phyloP scores from a whole-genome alignment of 108 stramenopile genomes.

The Discostella stelligeroides region DNA sequence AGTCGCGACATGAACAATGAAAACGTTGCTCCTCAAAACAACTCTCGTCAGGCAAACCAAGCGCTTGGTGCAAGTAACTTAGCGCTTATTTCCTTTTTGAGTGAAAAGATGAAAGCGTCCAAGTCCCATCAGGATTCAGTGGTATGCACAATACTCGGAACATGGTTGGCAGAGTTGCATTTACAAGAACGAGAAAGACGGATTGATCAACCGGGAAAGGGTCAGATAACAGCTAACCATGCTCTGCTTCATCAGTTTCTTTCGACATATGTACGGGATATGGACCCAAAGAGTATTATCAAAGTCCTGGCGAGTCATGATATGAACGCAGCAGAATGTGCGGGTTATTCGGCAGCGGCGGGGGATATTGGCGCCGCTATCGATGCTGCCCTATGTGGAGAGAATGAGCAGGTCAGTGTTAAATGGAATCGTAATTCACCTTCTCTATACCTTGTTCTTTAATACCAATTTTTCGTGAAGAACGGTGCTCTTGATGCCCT shows the following conservation, averaged over 20 bases:
- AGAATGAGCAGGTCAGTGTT: conserved; percentile 53
- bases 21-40: conserved; percentile 15
- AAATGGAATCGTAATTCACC: no score
- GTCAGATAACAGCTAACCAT: conserved; percentile 33
- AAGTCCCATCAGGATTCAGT: conserved; percentile 72
- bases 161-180: conserved; percentile 85
- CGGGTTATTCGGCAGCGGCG: conserved; percentile 68
- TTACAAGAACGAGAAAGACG: conserved; percentile 60
- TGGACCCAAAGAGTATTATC: conserved; percentile 83
- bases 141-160: conserved; percentile 83
- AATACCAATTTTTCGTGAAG: no score
- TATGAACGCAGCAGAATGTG: conserved; percentile 77
- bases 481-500: conserved; percentile 74
- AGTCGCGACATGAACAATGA: conserved; percentile 54
- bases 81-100: conserved; percentile 78
- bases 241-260: conserved; percentile 69
- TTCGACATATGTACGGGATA: conserved; percentile 67
- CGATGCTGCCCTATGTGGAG: conserved; percentile 66
- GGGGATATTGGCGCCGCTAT: conserved; percentile 80
- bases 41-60: conserved; percentile 64
- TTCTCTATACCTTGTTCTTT: no score
- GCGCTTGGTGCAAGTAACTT: conserved; percentile 66
- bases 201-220: background rate
- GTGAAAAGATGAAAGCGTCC: conserved; percentile 76
- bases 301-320: conserved; percentile 78